phyloP scores from a whole-genome alignment of 768 basidiomycete genomes.

The Suillus occidentalis region DNA sequence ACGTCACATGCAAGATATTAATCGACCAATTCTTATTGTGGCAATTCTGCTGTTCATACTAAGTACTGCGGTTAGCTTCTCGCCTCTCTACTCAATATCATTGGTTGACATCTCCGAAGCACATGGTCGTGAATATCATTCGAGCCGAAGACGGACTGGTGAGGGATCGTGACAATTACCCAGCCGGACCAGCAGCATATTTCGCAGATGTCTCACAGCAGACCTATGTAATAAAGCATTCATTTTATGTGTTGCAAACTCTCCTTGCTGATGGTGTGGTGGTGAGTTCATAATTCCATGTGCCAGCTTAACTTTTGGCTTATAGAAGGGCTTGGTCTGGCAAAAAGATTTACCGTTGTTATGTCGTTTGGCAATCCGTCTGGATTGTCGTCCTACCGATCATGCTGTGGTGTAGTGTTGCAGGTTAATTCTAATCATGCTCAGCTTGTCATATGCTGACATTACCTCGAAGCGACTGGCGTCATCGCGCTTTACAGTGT shows the following conservation, averaged over 20 bases:
- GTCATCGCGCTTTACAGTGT: conserved; percentile 1
- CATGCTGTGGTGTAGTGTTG: conserved; percentile 10
- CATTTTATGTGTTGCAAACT: conserved; percentile 17
- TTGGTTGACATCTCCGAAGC: conserved; percentile 3
- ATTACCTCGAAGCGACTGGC: conserved; percentile 1
- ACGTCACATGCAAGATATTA: conserved; percentile 9
- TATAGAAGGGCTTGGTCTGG: neutral
- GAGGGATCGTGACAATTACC: conserved; percentile 13
- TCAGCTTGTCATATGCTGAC: neutral
- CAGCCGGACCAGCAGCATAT: conserved; percentile 23
- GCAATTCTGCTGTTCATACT: conserved; percentile 20
- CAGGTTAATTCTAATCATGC: neutral
- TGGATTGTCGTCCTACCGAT: conserved; percentile 12
- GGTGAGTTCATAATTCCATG: neutral
- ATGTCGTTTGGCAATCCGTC: conserved; percentile 15
- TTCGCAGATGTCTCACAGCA: conserved; percentile 22
- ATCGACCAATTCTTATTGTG: conserved; percentile 16
- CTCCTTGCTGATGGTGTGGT: conserved; percentile 9
- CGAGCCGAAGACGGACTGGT: conserved; percentile 22
- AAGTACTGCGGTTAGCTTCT: conserved; percentile 20
- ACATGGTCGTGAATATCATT: conserved; percentile 16
- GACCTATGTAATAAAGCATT: conserved; percentile 27
- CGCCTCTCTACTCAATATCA: neutral
- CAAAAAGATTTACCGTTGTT: conserved; percentile 16
- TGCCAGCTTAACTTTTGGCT: neutral